Base-by-base conservation (phyloP, 306 rosid genomes). In the Sicyos edulis region DNA sequence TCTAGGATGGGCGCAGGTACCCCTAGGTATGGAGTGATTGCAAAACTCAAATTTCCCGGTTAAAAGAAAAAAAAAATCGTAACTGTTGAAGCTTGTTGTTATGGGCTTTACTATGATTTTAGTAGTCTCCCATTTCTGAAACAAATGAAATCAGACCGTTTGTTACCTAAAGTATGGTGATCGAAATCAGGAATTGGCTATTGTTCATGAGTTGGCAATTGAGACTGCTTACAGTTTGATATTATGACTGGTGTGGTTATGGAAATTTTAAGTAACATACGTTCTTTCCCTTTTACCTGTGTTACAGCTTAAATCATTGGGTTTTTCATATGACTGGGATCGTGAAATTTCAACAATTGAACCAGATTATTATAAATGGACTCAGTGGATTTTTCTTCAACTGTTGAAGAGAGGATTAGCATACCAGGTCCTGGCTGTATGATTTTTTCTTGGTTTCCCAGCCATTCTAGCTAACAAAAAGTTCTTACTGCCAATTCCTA, bases 311-410 rank as follows among this genome's bases (percentile, higher is more conserved):
- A 90, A 91, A 81, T 93, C 96, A 52, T 78, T 93, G 72, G 98
- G 98, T 75, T 93, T 93, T 82, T 93, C 98, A 20, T 93, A 93
- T 76, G 98, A 93, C 63, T 93, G 97, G 98, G 91, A 87, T 78
- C 96, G 98, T 67, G 98, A 93, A 79, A 82, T 93, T 84, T 90
- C 97, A 61, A 93, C 97, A 68, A 93, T 77, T 69, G 96, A 93
- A 70, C 98, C 98, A 70, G 87, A 84, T 15, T 93, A 93, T 80
- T 90, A 93, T 85, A 90, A 83, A 83, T 93, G 98, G 98, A 93
- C 98, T 29, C 98, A 88, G 52, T 93, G 98, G 98, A 90, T 93
- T 76, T 93, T 93, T 87, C 92, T 93, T 74, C 98, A 90, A 77
- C 89, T 93, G 54, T 77, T 90, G 29, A 90, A 90, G 85, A 87